Evolutionary conservation across 768 basidiomycete species (phyloP).

Genomic region (Boletus edulis): DNA sequence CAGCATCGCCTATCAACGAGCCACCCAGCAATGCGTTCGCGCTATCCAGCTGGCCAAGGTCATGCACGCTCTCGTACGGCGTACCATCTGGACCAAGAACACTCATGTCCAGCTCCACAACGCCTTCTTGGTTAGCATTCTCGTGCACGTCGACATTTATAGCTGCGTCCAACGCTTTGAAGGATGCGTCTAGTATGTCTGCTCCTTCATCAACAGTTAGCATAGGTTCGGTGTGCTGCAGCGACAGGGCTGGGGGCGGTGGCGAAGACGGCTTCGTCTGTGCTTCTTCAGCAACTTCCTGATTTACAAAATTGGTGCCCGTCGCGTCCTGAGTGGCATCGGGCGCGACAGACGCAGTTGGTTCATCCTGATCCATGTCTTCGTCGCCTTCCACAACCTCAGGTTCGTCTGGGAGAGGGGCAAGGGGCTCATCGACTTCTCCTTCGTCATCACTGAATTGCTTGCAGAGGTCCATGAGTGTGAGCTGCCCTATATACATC

Average conservation of each 20-base stretch:
- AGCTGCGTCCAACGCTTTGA: conserved; percentile 51
- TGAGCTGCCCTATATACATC: neutral
- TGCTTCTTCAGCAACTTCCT: conserved; percentile 44
- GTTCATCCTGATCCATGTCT: conserved; percentile 71
- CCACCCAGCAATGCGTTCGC: conserved; percentile 57
- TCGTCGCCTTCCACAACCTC: conserved; percentile 76
- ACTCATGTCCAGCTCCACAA: conserved; percentile 60
- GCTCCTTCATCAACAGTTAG: conserved; percentile 37
- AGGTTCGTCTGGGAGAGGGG: conserved; percentile 73
- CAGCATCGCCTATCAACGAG: conserved; percentile 54
- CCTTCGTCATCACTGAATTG: conserved; percentile 89
- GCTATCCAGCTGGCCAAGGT: conserved; percentile 55
- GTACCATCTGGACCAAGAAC: conserved; percentile 65
- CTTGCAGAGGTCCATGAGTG: conserved; percentile 36
- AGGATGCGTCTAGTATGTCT: conserved; percentile 50
- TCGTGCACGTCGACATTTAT: conserved; percentile 43
- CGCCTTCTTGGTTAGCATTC: conserved; percentile 28
- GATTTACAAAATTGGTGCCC: conserved; percentile 33
- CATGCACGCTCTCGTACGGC: conserved; percentile 49
- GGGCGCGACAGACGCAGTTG: conserved; percentile 37
- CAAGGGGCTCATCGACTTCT: conserved; percentile 75
- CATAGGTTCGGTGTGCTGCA: conserved; percentile 45
- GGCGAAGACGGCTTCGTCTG: conserved; percentile 66
- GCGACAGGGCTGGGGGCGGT: conserved; percentile 62
- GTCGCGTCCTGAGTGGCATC: conserved; percentile 39